Evolutionary conservation across 2,329 filamentous ascomycete species (phyloP).

Genomic region (Fonsecaea pedrosoi): DNA sequence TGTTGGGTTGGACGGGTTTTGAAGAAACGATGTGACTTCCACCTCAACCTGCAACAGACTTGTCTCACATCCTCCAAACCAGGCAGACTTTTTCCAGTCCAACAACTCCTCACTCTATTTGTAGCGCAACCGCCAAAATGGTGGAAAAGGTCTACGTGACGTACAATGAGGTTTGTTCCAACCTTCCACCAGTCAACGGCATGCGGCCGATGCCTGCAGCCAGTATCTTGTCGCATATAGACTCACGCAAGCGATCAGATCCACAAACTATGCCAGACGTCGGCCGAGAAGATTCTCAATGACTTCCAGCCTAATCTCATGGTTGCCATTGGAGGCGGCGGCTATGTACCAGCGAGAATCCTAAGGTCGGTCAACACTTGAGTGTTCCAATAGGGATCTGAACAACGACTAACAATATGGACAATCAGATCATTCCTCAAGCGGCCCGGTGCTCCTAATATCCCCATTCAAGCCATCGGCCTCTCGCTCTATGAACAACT

Average conservation of each 20-base stretch:
- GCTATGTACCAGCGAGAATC: conserved; percentile 96
- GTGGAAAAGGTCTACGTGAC: conserved; percentile 87
- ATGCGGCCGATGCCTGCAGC: background rate
- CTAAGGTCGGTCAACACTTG: conserved; percentile 64
- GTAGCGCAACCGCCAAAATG: conserved; percentile 56
- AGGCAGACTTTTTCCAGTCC: background rate
- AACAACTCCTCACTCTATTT: background rate
- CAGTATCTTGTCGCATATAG: background rate
- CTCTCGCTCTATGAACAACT: conserved; percentile 95
- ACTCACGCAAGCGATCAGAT: conserved; percentile 63
- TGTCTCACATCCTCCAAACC: conserved; percentile 10
- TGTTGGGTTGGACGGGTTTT: conserved; percentile 12
- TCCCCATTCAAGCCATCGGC: conserved; percentile 98
- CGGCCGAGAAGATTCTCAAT: conserved; percentile 79
- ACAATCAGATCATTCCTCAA: conserved; percentile 81
- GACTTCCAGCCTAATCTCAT: conserved; percentile 93
- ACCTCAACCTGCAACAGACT: conserved; percentile 11
- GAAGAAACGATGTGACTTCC: conserved; percentile 26
- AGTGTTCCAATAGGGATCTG: background rate
- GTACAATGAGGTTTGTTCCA: conserved; percentile 78
- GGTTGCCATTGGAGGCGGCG: conserved; percentile 97
- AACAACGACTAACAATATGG: conserved; percentile 10
- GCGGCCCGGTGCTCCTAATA: conserved; percentile 83
- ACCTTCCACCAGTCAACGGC: background rate
- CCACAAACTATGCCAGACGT: conserved; percentile 93